Evolutionary conservation across 2,329 filamentous ascomycete species (phyloP), one percentile per base, ranked within the genome.

Genomic region (Xylaria sp.): DNA sequence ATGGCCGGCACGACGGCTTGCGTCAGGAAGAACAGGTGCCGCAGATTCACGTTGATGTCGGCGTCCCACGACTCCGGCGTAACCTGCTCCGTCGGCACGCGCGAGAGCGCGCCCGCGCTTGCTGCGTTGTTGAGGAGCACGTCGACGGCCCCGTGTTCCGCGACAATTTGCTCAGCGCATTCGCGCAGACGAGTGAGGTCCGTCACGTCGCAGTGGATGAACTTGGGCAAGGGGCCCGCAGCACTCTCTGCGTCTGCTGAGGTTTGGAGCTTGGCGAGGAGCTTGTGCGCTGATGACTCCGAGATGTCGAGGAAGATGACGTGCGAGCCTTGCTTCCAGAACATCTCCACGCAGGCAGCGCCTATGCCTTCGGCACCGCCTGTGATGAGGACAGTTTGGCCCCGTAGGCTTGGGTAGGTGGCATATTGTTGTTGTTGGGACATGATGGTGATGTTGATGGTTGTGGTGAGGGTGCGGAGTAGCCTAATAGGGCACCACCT

Each of bases 321-420:
- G 11, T 70, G 62, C n/a, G 73, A 72, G n/a, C 77, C 76, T 54
- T 80, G 78, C 1, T 70, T 66, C 56, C 74, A 74, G 64, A 80
- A 80, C 42, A 74, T 67, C 64, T 79, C 74, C 18, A 79, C 78
- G 7, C 74, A 72, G 1, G 74, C 67, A 1, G 76, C 75, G 42
- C 78, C 79, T 57, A 81, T 80, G 10, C 79, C 78, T 57, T 76
- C 73, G 37, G 78, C 78, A 2, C 76, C 79, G 42, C 79, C 78
- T 0, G 77, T 75, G 59, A 80, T 73, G 42, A 80, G 68, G 2
- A 80, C 75, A 1, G 68, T 73, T 62, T 74, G 73, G 67, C 64
- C 74, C 37, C 66, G 68, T 42, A 79, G 67, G 65, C 76, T 78
- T 7, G 76, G 76, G 58, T 79, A 79, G 2, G 67, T 73, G 23